phyloP scores from a whole-genome alignment of 2,329 filamentous ascomycete species.

The Aspergillus sp. region DNA sequence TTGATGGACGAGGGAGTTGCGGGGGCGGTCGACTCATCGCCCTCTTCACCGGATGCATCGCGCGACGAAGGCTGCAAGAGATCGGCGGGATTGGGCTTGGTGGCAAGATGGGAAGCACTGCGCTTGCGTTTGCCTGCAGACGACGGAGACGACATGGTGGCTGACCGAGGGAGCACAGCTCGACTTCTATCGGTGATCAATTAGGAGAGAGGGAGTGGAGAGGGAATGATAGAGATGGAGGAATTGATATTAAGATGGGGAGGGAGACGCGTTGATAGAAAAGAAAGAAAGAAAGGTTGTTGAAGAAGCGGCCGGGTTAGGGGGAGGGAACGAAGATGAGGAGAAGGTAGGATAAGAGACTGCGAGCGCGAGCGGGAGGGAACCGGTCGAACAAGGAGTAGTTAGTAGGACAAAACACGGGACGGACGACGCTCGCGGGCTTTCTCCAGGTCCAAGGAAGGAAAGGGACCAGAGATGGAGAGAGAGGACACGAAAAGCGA shows the following conservation, averaged over 20 bases:
- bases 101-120: conserved; percentile 45
- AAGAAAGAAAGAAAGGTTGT: background rate
- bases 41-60: conserved; percentile 81
- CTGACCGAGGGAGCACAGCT: conserved; percentile 24
- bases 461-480: background rate
- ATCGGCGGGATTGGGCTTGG: conserved; percentile 56
- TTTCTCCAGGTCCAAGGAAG: background rate
- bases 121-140: conserved; percentile 77
- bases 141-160: conserved; percentile 61
- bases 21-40: conserved; percentile 66
- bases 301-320: conserved; percentile 5
- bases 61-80: conserved; percentile 71
- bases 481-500: background rate
- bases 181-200: conserved; percentile 18
- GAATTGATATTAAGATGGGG: conserved; percentile 4
- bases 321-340: conserved; percentile 2
- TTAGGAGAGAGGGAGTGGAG: background rate
- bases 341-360: conserved; percentile 11
- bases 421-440: background rate
- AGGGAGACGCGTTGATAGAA: background rate
- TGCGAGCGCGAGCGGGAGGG: conserved; percentile 14
- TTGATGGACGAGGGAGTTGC: conserved; percentile 37
- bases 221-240: background rate
- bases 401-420: conserved; percentile 5
- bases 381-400: conserved; percentile 9